phyloP scores from a whole-genome alignment of 257 asterid species.

The Apocynum venetum region DNA sequence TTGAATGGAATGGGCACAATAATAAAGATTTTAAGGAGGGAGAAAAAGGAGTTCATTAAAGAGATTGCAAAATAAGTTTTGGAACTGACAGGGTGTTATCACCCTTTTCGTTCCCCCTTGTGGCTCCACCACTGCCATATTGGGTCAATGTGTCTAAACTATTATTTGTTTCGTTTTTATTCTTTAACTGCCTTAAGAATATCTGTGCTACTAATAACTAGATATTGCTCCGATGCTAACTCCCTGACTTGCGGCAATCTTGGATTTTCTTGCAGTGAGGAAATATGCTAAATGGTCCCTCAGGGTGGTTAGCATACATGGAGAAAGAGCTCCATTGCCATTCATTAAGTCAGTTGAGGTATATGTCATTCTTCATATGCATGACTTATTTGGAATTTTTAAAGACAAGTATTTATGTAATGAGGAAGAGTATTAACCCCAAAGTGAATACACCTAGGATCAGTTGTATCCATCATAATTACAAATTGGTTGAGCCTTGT shows the following conservation, averaged over 20 bases:
- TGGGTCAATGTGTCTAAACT: not conserved
- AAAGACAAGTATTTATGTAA: no score
- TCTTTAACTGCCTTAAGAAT: conserved; percentile 18
- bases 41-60: no score
- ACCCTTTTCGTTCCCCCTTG: not conserved
- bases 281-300: conserved; percentile 87
- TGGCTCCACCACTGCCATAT: no score
- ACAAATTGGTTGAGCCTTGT: not conserved
- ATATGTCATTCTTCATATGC: not conserved
- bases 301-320: conserved; percentile 75
- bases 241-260: not conserved
- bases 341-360: conserved; percentile 84
- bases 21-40: not conserved
- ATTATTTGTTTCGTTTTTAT: not conserved
- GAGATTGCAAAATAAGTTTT: not conserved
- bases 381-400: not conserved
- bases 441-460: not conserved
- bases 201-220: not conserved
- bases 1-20: not conserved
- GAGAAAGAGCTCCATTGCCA: conserved; percentile 82
- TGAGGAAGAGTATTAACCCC: not conserved
- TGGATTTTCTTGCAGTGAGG: conserved; percentile 44
- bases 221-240: conserved; percentile 1
- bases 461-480: not conserved
- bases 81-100: not conserved